These are phyloP conservation scores for Chrysanthemum seticuspe DNA, from an alignment of 129 eudicot species.

Conservation along the genomic window DNA sequence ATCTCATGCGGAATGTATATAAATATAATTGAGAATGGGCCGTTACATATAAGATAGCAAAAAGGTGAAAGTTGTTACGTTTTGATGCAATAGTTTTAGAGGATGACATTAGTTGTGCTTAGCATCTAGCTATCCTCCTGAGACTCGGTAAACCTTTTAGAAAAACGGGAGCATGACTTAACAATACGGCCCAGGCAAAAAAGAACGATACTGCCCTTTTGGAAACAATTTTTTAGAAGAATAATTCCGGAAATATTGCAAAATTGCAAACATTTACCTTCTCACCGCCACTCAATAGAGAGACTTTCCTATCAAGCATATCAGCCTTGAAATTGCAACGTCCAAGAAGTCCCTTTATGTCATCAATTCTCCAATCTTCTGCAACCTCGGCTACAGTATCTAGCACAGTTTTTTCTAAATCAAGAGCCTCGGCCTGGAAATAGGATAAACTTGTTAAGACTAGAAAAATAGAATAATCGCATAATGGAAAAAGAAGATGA, in stretches of 20 bases:
- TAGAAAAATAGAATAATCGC: neutral
- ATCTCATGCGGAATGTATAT: too few relatives aligned
- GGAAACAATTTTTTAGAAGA: neutral
- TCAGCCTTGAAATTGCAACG: constrained; percentile 96
- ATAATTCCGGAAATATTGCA: neutral
- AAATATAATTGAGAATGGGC: too few relatives aligned
- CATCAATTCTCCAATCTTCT: constrained; percentile 92
- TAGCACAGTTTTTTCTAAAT: constrained; percentile 74
- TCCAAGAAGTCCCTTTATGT: constrained; percentile 94
- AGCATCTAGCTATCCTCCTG: too few relatives aligned
- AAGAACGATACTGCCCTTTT: constrained; percentile 12
- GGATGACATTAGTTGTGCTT: too few relatives aligned
- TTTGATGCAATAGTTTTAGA: too few relatives aligned
- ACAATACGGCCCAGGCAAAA: neutral
- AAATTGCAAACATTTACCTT: constrained; percentile 52
- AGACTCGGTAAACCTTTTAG: too few relatives aligned
- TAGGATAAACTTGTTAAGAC: constrained; percentile 7
- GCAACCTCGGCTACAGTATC: constrained; percentile 98
- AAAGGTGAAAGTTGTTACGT: too few relatives aligned
- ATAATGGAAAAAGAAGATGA: neutral
- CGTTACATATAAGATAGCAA: too few relatives aligned
- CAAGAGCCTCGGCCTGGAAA: constrained; percentile 94
- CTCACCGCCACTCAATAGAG: constrained; percentile 93
- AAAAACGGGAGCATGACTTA: neutral
- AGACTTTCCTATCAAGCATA: constrained; percentile 93